Evolutionary conservation across 2,329 filamentous ascomycete genomes (phyloP), one percentile per base, ranked within the genome.

Genomic region (Shiraia bambusicola): DNA sequence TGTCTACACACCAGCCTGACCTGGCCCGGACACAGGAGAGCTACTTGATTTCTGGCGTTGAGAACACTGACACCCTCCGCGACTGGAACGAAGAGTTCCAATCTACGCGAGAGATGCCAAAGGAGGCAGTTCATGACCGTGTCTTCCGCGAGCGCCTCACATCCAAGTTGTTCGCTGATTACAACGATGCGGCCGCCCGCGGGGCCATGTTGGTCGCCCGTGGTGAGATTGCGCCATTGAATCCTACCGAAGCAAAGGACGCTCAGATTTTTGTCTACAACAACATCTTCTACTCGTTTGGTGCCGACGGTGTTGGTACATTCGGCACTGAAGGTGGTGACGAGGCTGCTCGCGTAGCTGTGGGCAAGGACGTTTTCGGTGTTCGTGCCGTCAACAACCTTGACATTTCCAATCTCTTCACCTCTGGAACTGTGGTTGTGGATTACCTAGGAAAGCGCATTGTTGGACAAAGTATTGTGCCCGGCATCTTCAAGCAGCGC

Each of bases 61-160:
- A 98, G 62, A 95, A 92, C 66, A 88, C 89, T 0, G 93, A 98
- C 64, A 95, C 90, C 4, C 76, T 98, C 50, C 83, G 93, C 44
- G 93, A 98, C 69, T 98, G 94, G 92, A 98, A 98, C 59, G 93
- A 98, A 69, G 93, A 98, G 66, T 95, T 98, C 65, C 93, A 98
- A 70, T 95, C 92, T 2, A 95, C 93, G 9, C 85, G 89, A 59
- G 93, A 98, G 69, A 79, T 98, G 50, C 91, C 92, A 25, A 92
- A 90, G 64, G 92, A 96, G 52, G 89, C 84, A 6, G 87, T 98
- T 9, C 92, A 96, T 69, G 93, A 98, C 65, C 84, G 92, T 39
- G 91, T 98, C 13, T 97, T 97, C 79, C 82, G 93, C 22, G 93
- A 98, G 70, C 84, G 93, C 24, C 77, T 98, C 40, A 87, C 93